Base-by-base conservation (phyloP, 345 rosid species). In the Gossypium anomalum region DNA sequence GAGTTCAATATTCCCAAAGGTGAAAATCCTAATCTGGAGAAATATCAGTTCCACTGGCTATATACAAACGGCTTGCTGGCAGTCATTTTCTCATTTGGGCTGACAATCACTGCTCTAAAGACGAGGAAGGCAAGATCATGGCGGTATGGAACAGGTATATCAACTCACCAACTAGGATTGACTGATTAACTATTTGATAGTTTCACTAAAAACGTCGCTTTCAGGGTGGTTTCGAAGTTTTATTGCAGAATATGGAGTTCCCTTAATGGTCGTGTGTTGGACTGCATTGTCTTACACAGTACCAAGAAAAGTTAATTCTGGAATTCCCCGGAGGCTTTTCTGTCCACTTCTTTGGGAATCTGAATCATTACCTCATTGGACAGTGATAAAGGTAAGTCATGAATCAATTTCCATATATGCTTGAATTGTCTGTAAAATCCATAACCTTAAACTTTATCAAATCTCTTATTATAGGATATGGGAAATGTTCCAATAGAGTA, bases 301-400 rank as follows among this genome's bases (percentile, higher is more conserved):
- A 44, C 94, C 97, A 3, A 76, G 64, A 5, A 44, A 72, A 63
- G 83, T 85, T 65, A 88, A 88, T 51, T 4, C 76, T 72, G 87
- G 78, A 15, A 91, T 93, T 66, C 98, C 98, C 10, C 79, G 94
- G 38, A 89, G 93, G 81, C 81, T 93, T 20, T 75, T 78, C 53
- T 76, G 86, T 79, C 97, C 98, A 66, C 92, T 91, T 75, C 91
- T 88, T 19, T 93, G 93, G 97, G 94, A 93, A 52, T 67, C 91
- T 71, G 80, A 79, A 51, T 86, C 98, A 17, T 48, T 86, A 60
- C n/a, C 83, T 17, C 98, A 93, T 67, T 93, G 98, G 98, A 89
- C 94, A 17, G 93, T 91, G 38, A 61, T 89, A 45, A 82, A 80
- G 87, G 98, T 89, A 86, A 59, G 22, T 49, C 20, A 55, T 8